These are phyloP conservation scores for Nothophaeocryptopus gaeumannii DNA, from an alignment of 2,329 filamentous ascomycete species.

Conservation along the genomic window DNA sequence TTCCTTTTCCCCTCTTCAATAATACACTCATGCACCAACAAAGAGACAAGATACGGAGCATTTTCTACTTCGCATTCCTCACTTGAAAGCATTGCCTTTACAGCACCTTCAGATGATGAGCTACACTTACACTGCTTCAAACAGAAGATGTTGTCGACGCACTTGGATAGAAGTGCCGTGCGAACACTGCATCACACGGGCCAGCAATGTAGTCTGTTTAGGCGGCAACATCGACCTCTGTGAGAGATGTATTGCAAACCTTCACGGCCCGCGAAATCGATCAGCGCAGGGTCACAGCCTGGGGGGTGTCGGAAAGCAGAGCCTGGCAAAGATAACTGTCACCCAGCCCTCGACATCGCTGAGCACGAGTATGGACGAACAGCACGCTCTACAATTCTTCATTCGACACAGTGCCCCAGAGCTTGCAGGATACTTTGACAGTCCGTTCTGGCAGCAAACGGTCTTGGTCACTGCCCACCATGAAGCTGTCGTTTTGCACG, in stretches of 20 bases:
- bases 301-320: not conserved
- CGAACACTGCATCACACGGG: constrained; percentile 27
- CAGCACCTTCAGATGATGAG: too few species aligned
- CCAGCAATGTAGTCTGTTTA: constrained; percentile 17
- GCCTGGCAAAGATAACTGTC: too few species aligned
- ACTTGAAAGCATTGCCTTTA: too few species aligned
- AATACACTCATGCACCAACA: too few species aligned
- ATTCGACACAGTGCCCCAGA: constrained; percentile 25
- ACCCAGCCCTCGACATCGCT: constrained; percentile 1
- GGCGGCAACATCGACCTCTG: constrained; percentile 23
- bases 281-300: not conserved
- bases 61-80: too few species aligned
- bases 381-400: constrained; percentile 27
- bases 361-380: constrained; percentile 4
- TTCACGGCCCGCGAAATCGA: constrained; percentile 18
- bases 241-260: constrained; percentile 20
- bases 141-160: constrained; percentile 13
- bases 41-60: too few species aligned
- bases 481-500: constrained; percentile 25
- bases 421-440: constrained; percentile 28
- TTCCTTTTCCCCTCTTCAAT: too few species aligned
- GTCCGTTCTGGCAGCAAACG: constrained; percentile 28
- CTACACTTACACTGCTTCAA: not conserved
- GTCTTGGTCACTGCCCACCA: constrained; percentile 22
- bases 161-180: constrained; percentile 22